Base-by-base conservation (phyloP, 306 rosid species). In the Alnus glutinosa region DNA sequence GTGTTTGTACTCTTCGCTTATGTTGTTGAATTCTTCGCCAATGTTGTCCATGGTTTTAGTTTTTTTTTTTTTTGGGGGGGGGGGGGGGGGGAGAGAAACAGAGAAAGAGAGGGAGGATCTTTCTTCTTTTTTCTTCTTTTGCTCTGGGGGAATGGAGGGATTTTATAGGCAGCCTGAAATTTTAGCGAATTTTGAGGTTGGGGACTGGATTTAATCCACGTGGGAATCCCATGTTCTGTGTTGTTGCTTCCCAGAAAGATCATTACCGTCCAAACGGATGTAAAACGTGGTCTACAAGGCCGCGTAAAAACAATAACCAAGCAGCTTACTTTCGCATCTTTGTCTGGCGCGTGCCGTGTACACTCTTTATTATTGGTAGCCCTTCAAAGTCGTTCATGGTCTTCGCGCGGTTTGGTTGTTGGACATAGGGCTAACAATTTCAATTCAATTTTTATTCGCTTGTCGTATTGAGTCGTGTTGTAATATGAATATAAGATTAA, bases 41-140 rank as follows among this genome's bases (percentile, higher is more conserved):
- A 83, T 81, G 80, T 84, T 87, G 78, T 92, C 97, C 97, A 94
- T 94, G 66, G 48, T 9, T 79, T 10, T 9, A 54, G 49, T 15
- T 4, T 44, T 68, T 71, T 28, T 69, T 37, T 4, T 37, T 37
- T 4, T 37, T 4, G 42, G 62, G 18, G 32, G 64, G 63, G 64
- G 28, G 1, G 4, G 34, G 70, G 7, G 42, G 15, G 37, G 30
- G 78, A 66, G 73, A 32, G 44, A 32, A 7, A 10, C 18, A 13
- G 18, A 30, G 3, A 3, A 7, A 16, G n/a, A 5, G 58, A 14
- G 7, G 15, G 14, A 49, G 52, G 52, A 49, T 49, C 11, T 58
- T 19, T 19, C 30, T 9, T 10, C 13, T 44, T 39, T 39, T 39
- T 39, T 39, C 4, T 39, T 39, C 44, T 42, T 42, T 42, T 42